Evolutionary conservation across 2,329 filamentous ascomycete species (phyloP), one percentile per base, ranked within the genome.

Genomic region (Pseudogymnoascus sp.): DNA sequence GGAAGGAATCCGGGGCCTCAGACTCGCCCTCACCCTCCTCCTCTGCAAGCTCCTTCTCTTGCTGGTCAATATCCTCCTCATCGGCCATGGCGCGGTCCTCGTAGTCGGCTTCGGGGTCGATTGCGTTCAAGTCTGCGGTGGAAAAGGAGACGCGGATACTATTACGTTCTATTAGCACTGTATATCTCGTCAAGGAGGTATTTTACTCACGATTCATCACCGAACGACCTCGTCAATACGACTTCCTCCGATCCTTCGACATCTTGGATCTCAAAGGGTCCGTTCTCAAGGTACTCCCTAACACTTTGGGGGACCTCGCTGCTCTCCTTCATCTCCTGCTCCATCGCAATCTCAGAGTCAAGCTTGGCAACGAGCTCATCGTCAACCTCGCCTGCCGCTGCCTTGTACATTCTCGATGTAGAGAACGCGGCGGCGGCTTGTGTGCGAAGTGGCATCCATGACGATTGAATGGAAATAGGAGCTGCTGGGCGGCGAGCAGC

Each of bases 301-400:
- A 97, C 84, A 75, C 87, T 90, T 67, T 86, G 82, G 42, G 91
- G 88, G 68, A 89, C 78, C 68, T 89, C 84, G 72, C 90, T 85
- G 66, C 84, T 82, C 68, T 87, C 82, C 87, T 50, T 70, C 77
- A 92, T 87, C 73, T 93, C 87, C 72, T 86, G 85, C 83, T 97
- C 95, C 73, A 96, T 87, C 75, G 86, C 79, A 69, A 96, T 82
- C 80, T 96, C 93, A 73, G 86, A 87, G 68, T 90, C 85, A 60
- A 99, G 85, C 84, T 97, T 97, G 65, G 87, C 85, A 42, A 87
- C 84, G 62, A 99, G 87, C 78, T 97, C 91, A 68, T 88, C 82
- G 73, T 96, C 90, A 67, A 83, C 84, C 74, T 84, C 82, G 60
- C 73, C 74, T 40, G 64, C 65, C 40, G 66, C 66, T 44, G 73